These are phyloP conservation scores for Chytriomyces confervae DNA, from an alignment of 192 early-diverging fungal species.

Conservation along the genomic window DNA sequence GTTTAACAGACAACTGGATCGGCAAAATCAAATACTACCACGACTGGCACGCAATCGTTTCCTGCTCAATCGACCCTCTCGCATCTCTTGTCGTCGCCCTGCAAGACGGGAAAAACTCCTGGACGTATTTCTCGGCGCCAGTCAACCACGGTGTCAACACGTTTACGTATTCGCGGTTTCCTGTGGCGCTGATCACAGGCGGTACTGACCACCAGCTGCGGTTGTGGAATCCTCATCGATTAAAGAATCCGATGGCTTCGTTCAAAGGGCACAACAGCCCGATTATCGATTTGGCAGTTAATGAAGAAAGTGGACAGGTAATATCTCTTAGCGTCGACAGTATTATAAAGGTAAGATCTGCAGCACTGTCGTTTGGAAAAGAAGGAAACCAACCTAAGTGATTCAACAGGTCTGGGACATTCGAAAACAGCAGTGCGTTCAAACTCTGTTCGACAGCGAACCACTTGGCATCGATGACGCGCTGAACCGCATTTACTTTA, in stretches of 20 bases:
- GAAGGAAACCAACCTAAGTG: too few relatives aligned
- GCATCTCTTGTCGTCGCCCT: slow-evolving; percentile 57
- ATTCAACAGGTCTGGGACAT: slow-evolving; percentile 54
- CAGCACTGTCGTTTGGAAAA: too few relatives aligned
- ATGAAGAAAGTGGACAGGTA: slow-evolving; percentile 49
- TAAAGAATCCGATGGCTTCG: slow-evolving; percentile 51
- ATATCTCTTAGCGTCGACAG: slow-evolving; percentile 57
- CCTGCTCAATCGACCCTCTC: slow-evolving; percentile 53
- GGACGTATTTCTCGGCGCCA: slow-evolving; percentile 43
- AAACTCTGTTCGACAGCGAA: slow-evolving; percentile 43
- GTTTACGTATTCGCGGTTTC: slow-evolving; percentile 54
- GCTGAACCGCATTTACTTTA: slow-evolving; percentile 49
- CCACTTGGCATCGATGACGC: slow-evolving; percentile 47
- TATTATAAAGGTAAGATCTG: too few relatives aligned
- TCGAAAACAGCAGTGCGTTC: slow-evolving; percentile 58
- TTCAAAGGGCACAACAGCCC: slow-evolving; percentile 57
- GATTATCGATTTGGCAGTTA: slow-evolving; percentile 52
- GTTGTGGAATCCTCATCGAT: slow-evolving; percentile 59
- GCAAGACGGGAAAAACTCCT: slow-evolving; percentile 47
- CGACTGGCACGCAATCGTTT: slow-evolving; percentile 55
- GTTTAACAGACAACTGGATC: slow-evolving; percentile 50
- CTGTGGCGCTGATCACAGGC: slow-evolving; percentile 57
- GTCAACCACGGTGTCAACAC: slow-evolving; percentile 58
- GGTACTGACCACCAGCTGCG: slow-evolving; percentile 59
- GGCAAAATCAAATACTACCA: slow-evolving; percentile 53